These are phyloP conservation scores for Fomitopsis pinicola DNA, from an alignment of 1,284 basidiomycete genomes.

Conservation along the genomic window DNA sequence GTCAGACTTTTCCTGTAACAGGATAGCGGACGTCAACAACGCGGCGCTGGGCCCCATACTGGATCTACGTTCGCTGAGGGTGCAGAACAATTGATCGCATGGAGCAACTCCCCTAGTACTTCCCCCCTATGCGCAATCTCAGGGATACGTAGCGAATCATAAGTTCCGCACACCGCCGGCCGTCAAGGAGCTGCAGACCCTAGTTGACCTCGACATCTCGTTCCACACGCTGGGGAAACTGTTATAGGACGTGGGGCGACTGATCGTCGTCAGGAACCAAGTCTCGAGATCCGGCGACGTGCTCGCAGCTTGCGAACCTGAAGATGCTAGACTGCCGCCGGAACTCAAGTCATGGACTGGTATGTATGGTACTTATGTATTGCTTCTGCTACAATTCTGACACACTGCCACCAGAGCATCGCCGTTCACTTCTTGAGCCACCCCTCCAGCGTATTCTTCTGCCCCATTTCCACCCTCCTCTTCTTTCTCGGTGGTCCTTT, in stretches of 20 bases:
- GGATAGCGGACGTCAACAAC: conserved; percentile 87
- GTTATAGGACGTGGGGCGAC: conserved; percentile 75
- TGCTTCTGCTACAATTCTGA: too few species aligned
- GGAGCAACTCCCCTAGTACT: conserved; percentile 83
- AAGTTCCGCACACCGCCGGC: conserved; percentile 81
- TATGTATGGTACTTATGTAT: too few species aligned
- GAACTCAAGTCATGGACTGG: conserved; percentile 36
- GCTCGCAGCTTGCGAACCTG: conserved; percentile 57
- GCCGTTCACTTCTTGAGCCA: conserved; percentile 15
- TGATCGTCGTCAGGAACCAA: conserved; percentile 87
- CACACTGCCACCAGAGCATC: too few species aligned
- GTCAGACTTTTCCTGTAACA: conserved; percentile 91
- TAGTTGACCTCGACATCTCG: conserved; percentile 89
- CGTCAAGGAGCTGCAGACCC: conserved; percentile 69
- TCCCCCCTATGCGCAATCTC: conserved; percentile 70
- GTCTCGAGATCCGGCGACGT: conserved; percentile 76
- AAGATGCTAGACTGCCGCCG: conserved; percentile 78
- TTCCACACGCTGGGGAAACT: conserved; percentile 89
- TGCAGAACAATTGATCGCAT: conserved; percentile 96
- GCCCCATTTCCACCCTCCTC: conserved; percentile 5
- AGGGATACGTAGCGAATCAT: conserved; percentile 93
- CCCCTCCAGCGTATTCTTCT: conserved; percentile 22
- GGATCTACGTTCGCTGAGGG: conserved; percentile 69
- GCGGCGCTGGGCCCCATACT: conserved; percentile 79
- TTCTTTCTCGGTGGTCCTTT: conserved; percentile 5